Percentiles rank a stretch among this genome's conserved stretches.
phyloP scores from a whole-genome alignment of 495 filamentous ascomycete species.

The Zalerion maritima region DNA sequence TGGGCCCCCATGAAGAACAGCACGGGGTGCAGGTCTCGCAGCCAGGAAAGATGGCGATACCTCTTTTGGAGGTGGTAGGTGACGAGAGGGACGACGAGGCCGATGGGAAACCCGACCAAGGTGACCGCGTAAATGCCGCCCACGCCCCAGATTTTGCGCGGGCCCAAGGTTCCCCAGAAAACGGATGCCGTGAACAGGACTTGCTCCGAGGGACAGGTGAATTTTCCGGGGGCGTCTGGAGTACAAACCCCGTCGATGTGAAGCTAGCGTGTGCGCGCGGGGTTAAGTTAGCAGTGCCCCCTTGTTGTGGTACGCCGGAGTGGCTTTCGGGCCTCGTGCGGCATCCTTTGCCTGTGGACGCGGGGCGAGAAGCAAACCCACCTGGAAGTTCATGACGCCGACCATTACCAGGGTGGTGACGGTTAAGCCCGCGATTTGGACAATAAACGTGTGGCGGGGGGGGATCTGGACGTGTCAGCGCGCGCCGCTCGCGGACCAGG shows the following conservation, averaged over 20 bases:
- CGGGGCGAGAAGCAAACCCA: too few relatives aligned
- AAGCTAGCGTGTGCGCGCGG: too few relatives aligned
- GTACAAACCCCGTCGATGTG: constrained; percentile 25
- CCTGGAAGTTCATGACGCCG: constrained; percentile 27
- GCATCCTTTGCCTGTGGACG: too few relatives aligned
- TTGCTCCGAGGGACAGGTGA: constrained; percentile 29
- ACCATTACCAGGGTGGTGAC: constrained; percentile 25
- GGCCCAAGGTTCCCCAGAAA: constrained; percentile 30
- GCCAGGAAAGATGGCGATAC: constrained; percentile 16
- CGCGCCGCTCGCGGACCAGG: too few relatives aligned
- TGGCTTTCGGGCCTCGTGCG: too few relatives aligned
- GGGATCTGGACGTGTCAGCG: constrained; percentile 19
- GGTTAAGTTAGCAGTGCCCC: too few relatives aligned
- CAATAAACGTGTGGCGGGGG: constrained; percentile 25
- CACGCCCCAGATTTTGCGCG: constrained; percentile 25
- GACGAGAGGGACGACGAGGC: constrained; percentile 15
- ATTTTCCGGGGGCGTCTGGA: constrained; percentile 20
- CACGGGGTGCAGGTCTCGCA: constrained; percentile 25
- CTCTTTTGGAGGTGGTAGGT: constrained; percentile 17
- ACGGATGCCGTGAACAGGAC: constrained; percentile 31
- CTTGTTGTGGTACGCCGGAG: too few relatives aligned
- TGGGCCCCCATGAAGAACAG: constrained; percentile 21
- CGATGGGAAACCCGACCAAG: constrained; percentile 24
- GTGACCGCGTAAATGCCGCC: constrained; percentile 23
- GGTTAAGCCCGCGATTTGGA: constrained; percentile 27